phyloP scores from a whole-genome alignment of 1,139 yeast genomes.

The Yamadazyma songkhlaensis region DNA sequence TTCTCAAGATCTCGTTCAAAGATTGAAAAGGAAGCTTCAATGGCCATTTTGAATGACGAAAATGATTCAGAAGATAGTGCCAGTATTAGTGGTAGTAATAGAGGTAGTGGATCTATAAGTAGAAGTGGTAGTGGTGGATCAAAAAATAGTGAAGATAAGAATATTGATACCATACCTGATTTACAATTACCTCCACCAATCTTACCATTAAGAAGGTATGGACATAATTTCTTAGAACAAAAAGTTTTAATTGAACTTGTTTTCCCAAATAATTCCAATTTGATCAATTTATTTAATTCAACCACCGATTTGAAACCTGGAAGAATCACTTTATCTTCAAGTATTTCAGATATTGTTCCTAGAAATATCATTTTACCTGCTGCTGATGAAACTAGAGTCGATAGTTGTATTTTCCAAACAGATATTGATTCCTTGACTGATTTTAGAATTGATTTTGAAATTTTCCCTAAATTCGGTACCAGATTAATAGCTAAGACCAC shows the following conservation, averaged over 20 bases:
- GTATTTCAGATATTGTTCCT: constrained; percentile 73
- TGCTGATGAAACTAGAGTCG: constrained; percentile 59
- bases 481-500: constrained; percentile 87
- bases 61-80: constrained; percentile 43
- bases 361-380: constrained; percentile 80
- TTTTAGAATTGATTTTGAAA: constrained; percentile 83
- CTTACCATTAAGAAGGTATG: constrained; percentile 87
- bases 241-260: constrained; percentile 78
- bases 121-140: neutral
- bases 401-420: constrained; percentile 76
- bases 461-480: constrained; percentile 93
- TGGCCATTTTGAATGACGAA: constrained; percentile 35
- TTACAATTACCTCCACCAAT: constrained; percentile 94
- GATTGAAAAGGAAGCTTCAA: constrained; percentile 6
- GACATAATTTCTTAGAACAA: constrained; percentile 91
- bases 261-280: constrained; percentile 53
- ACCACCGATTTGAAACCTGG: constrained; percentile 47
- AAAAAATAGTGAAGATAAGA: constrained; percentile 16
- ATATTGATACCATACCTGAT: constrained; percentile 80
- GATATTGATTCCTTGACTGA: constrained; percentile 64
- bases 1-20: constrained; percentile 1
- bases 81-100: constrained; percentile 4
- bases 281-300: constrained; percentile 51
- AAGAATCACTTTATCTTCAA: constrained; percentile 72
- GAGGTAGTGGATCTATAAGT: constrained; percentile 2